Conservation (phyloP, 495 filamentous ascomycete genomes). For the Jackrogersella multiformis region DNA sequence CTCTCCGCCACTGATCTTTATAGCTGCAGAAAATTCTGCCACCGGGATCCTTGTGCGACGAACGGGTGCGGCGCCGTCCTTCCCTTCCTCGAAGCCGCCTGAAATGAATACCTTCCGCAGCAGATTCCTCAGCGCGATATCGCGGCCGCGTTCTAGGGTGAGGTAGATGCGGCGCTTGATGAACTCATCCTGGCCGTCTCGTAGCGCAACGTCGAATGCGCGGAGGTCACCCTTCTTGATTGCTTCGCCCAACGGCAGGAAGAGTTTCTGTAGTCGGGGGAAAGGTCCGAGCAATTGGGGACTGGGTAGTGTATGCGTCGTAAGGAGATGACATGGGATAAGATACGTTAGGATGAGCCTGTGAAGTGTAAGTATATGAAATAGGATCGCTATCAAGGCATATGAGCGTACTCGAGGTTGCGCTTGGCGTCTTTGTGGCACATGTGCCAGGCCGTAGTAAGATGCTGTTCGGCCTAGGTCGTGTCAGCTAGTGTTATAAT, state of each 20-base stretch:
- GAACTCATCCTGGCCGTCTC: slow-evolving; percentile 83
- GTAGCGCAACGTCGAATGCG: slow-evolving; percentile 84
- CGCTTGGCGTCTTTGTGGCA: slow-evolving; percentile 75
- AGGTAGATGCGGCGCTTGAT: slow-evolving; percentile 96
- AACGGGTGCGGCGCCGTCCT: slow-evolving; percentile 67
- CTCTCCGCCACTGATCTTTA: slow-evolving; percentile 66
- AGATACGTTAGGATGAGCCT: slow-evolving; percentile 96
- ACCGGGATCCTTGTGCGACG: slow-evolving; percentile 82
- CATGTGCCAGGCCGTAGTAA: slow-evolving; percentile 78
- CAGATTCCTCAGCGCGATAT: slow-evolving; percentile 89
- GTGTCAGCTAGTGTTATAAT: slow-evolving; percentile 28
- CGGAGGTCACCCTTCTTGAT: slow-evolving; percentile 84
- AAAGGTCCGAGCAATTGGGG: slow-evolving; percentile 73
- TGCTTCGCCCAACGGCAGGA: slow-evolving; percentile 75
- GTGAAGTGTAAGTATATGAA: slow-evolving; percentile 41
- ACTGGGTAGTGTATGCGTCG: slow-evolving; percentile 83
- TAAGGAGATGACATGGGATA: slow-evolving; percentile 89
- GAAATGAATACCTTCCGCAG: slow-evolving; percentile 88
- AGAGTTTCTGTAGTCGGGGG: slow-evolving; percentile 79
- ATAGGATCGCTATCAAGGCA: background rate
- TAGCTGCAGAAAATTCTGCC: slow-evolving; percentile 74
- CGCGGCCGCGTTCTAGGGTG: slow-evolving; percentile 88
- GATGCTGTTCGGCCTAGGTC: slow-evolving; percentile 76
- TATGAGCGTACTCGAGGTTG: slow-evolving; percentile 76
- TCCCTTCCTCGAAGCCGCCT: slow-evolving; percentile 77